Percentiles rank a stretch among this genome's conserved stretches.
These are phyloP conservation scores for Fonsecaea pedrosoi DNA, from an alignment of 2,329 filamentous ascomycete genomes.

Conservation along the genomic window DNA sequence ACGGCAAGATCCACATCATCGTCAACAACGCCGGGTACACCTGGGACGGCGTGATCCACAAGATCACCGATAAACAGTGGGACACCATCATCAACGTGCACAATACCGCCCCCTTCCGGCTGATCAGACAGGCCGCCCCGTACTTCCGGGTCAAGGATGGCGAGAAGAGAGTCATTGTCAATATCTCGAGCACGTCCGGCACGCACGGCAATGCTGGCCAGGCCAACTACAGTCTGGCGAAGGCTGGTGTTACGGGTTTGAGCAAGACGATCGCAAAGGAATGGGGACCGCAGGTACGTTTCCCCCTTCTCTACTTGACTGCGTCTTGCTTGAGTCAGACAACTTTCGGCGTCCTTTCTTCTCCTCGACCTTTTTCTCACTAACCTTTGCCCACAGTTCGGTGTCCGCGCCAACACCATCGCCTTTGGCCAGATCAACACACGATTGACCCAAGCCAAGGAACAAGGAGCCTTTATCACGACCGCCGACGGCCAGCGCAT, in stretches of 20 bases:
- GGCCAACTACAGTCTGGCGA: constrained; percentile 84
- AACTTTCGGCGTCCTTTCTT: no score
- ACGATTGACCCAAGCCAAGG: constrained; percentile 81
- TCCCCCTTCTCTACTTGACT: no score
- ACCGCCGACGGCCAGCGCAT: constrained; percentile 78
- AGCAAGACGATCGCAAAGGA: constrained; percentile 92
- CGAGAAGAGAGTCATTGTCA: constrained; percentile 78
- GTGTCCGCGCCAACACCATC: constrained; percentile 81
- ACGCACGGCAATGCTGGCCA: constrained; percentile 90
- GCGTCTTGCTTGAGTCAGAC: no score
- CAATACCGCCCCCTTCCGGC: constrained; percentile 83
- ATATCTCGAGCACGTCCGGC: constrained; percentile 81
- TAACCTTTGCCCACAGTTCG: constrained; percentile 59
- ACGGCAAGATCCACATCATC: constrained; percentile 87
- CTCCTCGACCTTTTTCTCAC: no score
- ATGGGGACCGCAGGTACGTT: constrained; percentile 65
- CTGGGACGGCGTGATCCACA: constrained; percentile 92
- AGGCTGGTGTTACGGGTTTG: constrained; percentile 81
- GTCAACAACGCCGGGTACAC: constrained; percentile 93
- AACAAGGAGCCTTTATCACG: constrained; percentile 78
- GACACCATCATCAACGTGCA: constrained; percentile 85
- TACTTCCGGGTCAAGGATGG: constrained; percentile 89
- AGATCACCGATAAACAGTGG: constrained; percentile 55
- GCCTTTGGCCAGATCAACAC: constrained; percentile 85
- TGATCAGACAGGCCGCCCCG: constrained; percentile 78